phyloP scores from a whole-genome alignment of 805 yeast genomes.

The Millerozyma miso region DNA sequence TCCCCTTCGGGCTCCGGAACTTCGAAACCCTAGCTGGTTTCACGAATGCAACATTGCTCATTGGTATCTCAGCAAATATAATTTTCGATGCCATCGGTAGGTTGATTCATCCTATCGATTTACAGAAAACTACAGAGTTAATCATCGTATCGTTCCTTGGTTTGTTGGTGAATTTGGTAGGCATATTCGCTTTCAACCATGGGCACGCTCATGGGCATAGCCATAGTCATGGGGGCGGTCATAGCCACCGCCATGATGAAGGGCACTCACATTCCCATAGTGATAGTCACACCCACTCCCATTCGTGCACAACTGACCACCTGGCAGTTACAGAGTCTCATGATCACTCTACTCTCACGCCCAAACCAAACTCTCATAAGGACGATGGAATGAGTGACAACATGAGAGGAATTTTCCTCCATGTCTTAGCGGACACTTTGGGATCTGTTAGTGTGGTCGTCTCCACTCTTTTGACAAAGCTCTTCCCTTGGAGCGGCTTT shows the following conservation, averaged over 20 bases:
- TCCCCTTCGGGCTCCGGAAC: constrained; percentile 77
- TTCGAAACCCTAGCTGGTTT: constrained; percentile 93
- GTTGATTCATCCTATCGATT: constrained; percentile 66
- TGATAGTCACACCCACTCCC: constrained; percentile 18
- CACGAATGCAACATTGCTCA: constrained; percentile 82
- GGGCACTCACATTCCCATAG: constrained; percentile 28
- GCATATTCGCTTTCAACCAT: constrained; percentile 91
- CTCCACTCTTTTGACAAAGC: constrained; percentile 73
- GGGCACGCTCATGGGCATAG: constrained; percentile 54
- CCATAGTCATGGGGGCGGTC: constrained; percentile 30
- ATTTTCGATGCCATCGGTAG: constrained; percentile 83
- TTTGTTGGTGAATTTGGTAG: constrained; percentile 81
- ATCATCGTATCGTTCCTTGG: constrained; percentile 83
- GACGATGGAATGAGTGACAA: constrained; percentile 46
- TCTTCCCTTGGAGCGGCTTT: constrained; percentile 67
- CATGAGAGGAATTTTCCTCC: constrained; percentile 92
- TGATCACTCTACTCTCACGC: constrained; percentile 6
- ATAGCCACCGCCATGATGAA: constrained; percentile 43
- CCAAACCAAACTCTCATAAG: constrained; percentile 6
- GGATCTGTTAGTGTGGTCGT: constrained; percentile 97
- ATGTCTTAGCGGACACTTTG: constrained; percentile 89
- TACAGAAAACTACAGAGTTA: constrained; percentile 79
- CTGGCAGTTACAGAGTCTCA: too few species aligned
- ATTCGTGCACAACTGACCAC: constrained; percentile 9
- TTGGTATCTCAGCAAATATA: constrained; percentile 88